Evolutionary conservation across 2,329 filamentous ascomycete species (phyloP), one percentile per base, ranked within the genome.

Genomic region (Cucurbitaria berberidis): DNA sequence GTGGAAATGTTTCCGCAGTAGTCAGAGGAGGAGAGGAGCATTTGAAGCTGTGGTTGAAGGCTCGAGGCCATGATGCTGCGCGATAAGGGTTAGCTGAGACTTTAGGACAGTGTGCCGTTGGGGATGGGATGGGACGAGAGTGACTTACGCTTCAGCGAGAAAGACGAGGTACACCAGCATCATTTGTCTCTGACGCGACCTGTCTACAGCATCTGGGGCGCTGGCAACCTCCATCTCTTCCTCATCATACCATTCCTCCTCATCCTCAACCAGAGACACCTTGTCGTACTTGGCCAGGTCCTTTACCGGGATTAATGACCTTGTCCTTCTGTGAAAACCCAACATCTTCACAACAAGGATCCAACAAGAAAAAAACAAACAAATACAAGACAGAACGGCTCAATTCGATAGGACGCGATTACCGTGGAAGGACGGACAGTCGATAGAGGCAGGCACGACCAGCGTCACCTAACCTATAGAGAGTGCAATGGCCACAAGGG

Each of bases 41-140:
- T 76, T 54, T 77, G 75, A 34, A 81, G 74, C 52, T 80, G 78
- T 13, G 78, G 74, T 43, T 79, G 77, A 6, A 80, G 72, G 46
- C 76, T 78, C n/a, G 78, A 78, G 22, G 78, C 75, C 75, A 81
- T 79, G 62, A 81, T 78, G 32, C 74, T 76, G 53, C 39, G 24
- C 27, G 10, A 48, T 2, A 32, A 19, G 15, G 26, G 45, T 62
- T 27, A 54, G 53, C 45, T 53, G 35, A 45, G 43, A 41, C 40
- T 55, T 29, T 40, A 44, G 24, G 24, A 19, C 32, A 45, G 36
- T 15, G 34, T 24, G 22, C 35, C 26, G 18, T 30, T 29, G 7
- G 34, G 11, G 3, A 16, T 24, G 40, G 42, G 48, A 34, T 30
- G 16, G 36, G 36, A 22, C 46, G 4, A 43, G 9, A 6, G 42